phyloP scores from a whole-genome alignment of 176 grass and related monocot species.

The Melocanna baccifera region DNA sequence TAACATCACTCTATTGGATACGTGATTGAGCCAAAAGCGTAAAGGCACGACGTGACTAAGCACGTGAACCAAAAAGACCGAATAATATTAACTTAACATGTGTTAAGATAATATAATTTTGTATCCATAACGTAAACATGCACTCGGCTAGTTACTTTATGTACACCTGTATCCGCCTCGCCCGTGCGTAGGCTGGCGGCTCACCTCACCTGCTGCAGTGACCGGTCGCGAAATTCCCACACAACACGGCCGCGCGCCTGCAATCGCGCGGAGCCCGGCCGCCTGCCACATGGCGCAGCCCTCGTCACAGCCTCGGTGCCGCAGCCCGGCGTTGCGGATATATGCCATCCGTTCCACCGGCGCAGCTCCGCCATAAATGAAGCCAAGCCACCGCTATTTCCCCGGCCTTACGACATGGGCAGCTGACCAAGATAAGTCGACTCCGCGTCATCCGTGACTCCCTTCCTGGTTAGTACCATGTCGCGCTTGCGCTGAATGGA shows the following conservation, averaged over 20 bases:
- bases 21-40: accelerated
- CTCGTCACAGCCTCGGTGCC: not conserved
- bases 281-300: not conserved
- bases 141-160: too few species aligned
- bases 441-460: not conserved
- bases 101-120: too few species aligned
- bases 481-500: not conserved
- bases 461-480: not conserved
- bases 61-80: accelerated
- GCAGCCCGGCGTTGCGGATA: not conserved
- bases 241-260: not conserved
- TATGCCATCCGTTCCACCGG: not conserved
- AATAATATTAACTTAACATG: too few species aligned
- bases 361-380: not conserved
- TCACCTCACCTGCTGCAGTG: too few species aligned
- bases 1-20: too few species aligned
- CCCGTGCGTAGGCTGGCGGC: not conserved
- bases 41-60: accelerated
- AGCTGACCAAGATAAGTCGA: not conserved
- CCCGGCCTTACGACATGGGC: not conserved
- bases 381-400: not conserved
- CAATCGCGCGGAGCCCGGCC: not conserved
- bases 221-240: too few species aligned
- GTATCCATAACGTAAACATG: too few species aligned
- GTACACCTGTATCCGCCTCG: too few species aligned